Base-by-base conservation (phyloP, 2,329 filamentous ascomycete genomes). In the Septoria petroselini region DNA sequence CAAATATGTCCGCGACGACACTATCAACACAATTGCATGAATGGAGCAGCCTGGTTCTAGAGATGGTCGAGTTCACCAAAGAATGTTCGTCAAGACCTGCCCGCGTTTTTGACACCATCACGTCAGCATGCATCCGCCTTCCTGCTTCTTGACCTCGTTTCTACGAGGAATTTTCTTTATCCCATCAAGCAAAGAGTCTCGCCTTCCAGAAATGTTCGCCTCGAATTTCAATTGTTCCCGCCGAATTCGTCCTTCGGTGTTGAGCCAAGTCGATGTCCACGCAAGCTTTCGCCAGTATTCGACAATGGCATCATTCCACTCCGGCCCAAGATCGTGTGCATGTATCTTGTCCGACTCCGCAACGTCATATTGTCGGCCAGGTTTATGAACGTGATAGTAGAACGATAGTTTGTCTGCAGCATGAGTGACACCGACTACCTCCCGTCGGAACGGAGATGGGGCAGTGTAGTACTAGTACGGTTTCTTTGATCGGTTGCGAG, bases 381-480 rank as follows among this genome's bases (percentile, higher is more conserved):
- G 17, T 19, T n/a, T 6, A 29, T 23, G 42, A 17, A 23, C 33
- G 23, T 46, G 33, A 35, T 46, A 46, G 8, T 14, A 39, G 3
- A 46, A 17, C 3, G 34, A 46, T 9, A 31, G 42, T 21, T 14
- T 29, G 9, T 39, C 42, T 23, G 3, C 5, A 14, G 21, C 18
- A 15, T 23, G 19, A 4, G n/a, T 38, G 21, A 33, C 35, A 14
- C 42, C 42, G 19, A 46, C 15, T 11, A 46, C 19, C 21, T 37
- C 21, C 4, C 34, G 33, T 15, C 25, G 17, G 34, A 27, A 46
- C 1, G 42, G 23, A 15, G 42, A 46, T 21, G 42, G 42, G 4
- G 31, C 33, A 38, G 35, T 39, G 21, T 46, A 21, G 15, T 46
- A 39, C 42, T 30, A 46, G 17, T 46, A 46, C 34, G 42, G 42